Base-by-base conservation (phyloP, 257 asterid species). In the Asclepias syriaca region DNA sequence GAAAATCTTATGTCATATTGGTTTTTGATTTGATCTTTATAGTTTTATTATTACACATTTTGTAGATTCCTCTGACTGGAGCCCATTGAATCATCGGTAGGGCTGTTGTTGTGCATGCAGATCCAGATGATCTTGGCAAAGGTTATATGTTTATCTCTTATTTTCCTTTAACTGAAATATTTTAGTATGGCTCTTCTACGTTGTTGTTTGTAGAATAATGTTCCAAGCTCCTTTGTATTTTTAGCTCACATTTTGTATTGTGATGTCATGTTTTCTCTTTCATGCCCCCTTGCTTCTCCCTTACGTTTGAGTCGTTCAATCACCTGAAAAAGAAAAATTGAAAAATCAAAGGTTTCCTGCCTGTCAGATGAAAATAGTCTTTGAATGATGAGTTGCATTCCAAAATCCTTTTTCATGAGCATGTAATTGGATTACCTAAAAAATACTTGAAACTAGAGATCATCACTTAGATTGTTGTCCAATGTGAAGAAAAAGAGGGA, bases 41-140 rank as follows among this genome's bases (percentile, higher is more conserved):
- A 58, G n/a, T 51, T 10, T 24, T 27, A 56, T 8, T 24, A 48
- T 61, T 60, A 16, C 4, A 2, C 22, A 7, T 15, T 70, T 64
- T 34, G 68, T 84, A 94, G 99, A 87, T 94, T 73, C 97, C 96
- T 57, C 89, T 94, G 54, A 77, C 83, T 40, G 97, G 99, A 75
- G 84, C 88, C 21, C 69, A 88, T 78, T 89, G 97, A 71, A 82
- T 94, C 29, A 80, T 91, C 72, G 98, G 98, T 75, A 85, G 98
- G 77, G 98, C 98, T 45, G 91, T 91, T 14, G 99, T 94, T 56
- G 96, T 94, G 65, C 99, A 94, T 81, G 93, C 84, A 46, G 99
- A 94, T 78, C 92, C 96, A 59, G 99, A 94, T 82, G 99, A 91
- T 83, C 91, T 93, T 54, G 98, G 97, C 75, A 88, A 75, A 81